phyloP scores from a whole-genome alignment of 257 asterid species.

The Gentiana dahurica region DNA sequence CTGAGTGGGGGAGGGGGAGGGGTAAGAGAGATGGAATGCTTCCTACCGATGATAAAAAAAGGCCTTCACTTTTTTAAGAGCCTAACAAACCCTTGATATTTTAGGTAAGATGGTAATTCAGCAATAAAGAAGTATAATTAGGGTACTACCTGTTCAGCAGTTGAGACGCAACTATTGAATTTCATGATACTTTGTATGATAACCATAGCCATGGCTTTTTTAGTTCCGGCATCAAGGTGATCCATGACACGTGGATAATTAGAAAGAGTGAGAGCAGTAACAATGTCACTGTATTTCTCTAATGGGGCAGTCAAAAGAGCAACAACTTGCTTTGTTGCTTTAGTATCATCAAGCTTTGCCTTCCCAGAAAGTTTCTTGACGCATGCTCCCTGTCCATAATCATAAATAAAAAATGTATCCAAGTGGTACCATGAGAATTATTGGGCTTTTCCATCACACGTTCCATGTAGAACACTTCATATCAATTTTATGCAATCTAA shows the following conservation, averaged over 20 bases:
- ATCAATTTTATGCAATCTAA: too few relatives aligned
- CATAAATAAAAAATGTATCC: slow-evolving; percentile 11
- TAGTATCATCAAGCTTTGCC: slow-evolving; percentile 85
- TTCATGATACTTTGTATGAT: slow-evolving; percentile 93
- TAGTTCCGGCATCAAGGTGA: slow-evolving; percentile 94
- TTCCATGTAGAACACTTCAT: not conserved
- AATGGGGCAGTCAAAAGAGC: slow-evolving; percentile 95
- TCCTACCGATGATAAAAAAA: too few relatives aligned
- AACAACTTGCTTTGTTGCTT: slow-evolving; percentile 96
- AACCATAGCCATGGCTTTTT: slow-evolving; percentile 94
- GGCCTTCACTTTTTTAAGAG: too few relatives aligned
- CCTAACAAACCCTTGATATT: too few relatives aligned
- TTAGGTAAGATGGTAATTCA: too few relatives aligned
- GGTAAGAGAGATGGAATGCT: too few relatives aligned
- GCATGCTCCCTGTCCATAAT: slow-evolving; percentile 74
- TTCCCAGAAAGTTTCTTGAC: slow-evolving; percentile 78
- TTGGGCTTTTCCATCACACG: not conserved
- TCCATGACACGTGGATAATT: slow-evolving; percentile 99
- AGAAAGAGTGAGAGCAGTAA: slow-evolving; percentile 94
- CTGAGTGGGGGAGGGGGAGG: too few relatives aligned
- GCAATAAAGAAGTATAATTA: not conserved
- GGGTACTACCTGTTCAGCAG: slow-evolving; percentile 70
- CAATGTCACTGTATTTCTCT: slow-evolving; percentile 84
- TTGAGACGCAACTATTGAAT: slow-evolving; percentile 71
- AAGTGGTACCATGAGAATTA: slow-evolving; percentile 10